A percentile compares a stretch with the other conserved stretches of the same genome.
Conservation (phyloP, 177 flowering plant genomes). For the Vitis hybrid region DNA sequence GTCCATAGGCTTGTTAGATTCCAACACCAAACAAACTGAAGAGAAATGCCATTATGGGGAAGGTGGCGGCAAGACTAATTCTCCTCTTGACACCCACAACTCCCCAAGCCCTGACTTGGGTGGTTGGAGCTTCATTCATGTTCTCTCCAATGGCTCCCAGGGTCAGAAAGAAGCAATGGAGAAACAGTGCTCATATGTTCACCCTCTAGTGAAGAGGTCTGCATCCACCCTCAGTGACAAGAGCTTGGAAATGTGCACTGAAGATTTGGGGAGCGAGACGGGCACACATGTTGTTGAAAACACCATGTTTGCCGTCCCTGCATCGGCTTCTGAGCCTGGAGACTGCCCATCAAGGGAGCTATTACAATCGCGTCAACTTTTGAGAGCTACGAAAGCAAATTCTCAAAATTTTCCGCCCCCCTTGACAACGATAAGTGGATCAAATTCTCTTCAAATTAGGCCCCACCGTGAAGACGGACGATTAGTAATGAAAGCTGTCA, state of each 20-base stretch:
- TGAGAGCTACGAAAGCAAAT: constrained; percentile 16
- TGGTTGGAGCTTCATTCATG: constrained; percentile 47
- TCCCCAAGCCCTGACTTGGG: constrained; percentile 19
- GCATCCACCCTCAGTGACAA: constrained; percentile 34
- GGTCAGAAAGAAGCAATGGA: constrained; percentile 9
- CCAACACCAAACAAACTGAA: constrained; percentile 12
- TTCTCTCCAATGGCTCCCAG: constrained; percentile 21
- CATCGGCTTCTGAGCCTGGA: constrained; percentile 12
- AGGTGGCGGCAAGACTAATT: background rate
- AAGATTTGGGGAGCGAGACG: constrained; percentile 67
- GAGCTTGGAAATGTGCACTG: constrained; percentile 72
- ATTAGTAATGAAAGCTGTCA: constrained; percentile 49
- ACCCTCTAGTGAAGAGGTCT: constrained; percentile 31
- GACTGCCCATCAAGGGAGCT: constrained; percentile 18
- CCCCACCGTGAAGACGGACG: constrained; percentile 65
- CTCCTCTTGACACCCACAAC: background rate
- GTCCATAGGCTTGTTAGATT: constrained; percentile 16
- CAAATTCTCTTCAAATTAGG: constrained; percentile 38
- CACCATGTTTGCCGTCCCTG: constrained; percentile 25
- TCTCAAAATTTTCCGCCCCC: constrained; percentile 64
- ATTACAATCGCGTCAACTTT: background rate
- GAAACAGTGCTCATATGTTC: constrained; percentile 30
- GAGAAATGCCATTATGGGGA: constrained; percentile 14
- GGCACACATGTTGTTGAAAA: constrained; percentile 38
- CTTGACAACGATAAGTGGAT: constrained; percentile 61